These are phyloP conservation scores for Lyophyllum semitale DNA, from an alignment of 768 basidiomycete genomes.

Conservation along the genomic window DNA sequence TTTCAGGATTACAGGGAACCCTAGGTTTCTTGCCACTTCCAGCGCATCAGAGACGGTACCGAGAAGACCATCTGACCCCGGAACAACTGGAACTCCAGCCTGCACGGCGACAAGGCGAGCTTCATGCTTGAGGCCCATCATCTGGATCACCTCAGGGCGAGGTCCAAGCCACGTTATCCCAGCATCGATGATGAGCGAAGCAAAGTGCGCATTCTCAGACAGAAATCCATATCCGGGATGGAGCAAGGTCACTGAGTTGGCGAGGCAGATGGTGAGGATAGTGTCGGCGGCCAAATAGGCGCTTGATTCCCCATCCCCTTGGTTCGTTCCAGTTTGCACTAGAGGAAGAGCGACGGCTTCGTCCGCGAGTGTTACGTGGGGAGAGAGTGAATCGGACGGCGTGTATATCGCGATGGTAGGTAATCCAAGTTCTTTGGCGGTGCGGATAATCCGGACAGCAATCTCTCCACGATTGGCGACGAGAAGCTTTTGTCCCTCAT, in stretches of 20 bases:
- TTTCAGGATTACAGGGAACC: constrained; percentile 67
- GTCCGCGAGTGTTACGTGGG: constrained; percentile 59
- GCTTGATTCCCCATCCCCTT: constrained; percentile 36
- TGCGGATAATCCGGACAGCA: constrained; percentile 61
- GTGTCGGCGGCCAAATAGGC: constrained; percentile 40
- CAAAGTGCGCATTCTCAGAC: constrained; percentile 63
- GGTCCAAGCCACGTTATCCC: constrained; percentile 66
- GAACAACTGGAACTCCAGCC: constrained; percentile 55
- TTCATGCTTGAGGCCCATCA: constrained; percentile 66
- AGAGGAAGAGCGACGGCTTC: constrained; percentile 41
- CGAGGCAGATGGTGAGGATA: constrained; percentile 45
- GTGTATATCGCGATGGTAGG: constrained; percentile 61
- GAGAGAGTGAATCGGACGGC: constrained; percentile 55
- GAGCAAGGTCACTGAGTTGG: constrained; percentile 47
- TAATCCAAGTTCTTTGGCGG: constrained; percentile 53
- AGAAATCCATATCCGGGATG: constrained; percentile 71
- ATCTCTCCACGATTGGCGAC: constrained; percentile 78
- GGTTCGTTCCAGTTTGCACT: not conserved
- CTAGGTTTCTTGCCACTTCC: constrained; percentile 39
- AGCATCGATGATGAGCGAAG: constrained; percentile 41
- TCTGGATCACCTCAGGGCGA: constrained; percentile 43
- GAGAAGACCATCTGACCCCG: constrained; percentile 56
- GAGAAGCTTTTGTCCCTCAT: constrained; percentile 50
- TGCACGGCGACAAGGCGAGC: constrained; percentile 46
- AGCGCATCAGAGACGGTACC: constrained; percentile 40